phyloP scores from a whole-genome alignment of 1,139 yeast genomes.

The Kodamaea plutei region DNA sequence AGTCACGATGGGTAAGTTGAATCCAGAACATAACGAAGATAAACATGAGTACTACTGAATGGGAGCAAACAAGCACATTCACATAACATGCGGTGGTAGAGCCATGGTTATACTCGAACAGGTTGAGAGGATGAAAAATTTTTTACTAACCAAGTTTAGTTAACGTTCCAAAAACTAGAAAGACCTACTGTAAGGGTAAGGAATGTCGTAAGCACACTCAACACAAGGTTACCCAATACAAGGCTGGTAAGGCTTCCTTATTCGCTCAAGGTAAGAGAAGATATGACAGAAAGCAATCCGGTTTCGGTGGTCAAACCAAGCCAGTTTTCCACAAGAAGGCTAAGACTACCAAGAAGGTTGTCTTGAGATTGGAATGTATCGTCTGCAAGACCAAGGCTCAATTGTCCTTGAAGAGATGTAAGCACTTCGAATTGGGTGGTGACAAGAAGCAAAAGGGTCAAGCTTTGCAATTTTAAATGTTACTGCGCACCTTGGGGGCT shows the following conservation, averaged over 20 bases:
- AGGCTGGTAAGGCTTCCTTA: slow-evolving; percentile 99
- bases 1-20: slow-evolving; percentile 35
- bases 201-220: slow-evolving; percentile 99
- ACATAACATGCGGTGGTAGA: too few relatives aligned
- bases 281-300: slow-evolving; percentile 99
- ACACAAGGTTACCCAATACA: slow-evolving; percentile 99
- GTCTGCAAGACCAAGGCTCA: slow-evolving; percentile 98
- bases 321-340: slow-evolving; percentile 99
- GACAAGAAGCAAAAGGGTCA: slow-evolving; percentile 99
- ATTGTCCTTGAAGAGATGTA: slow-evolving; percentile 98
- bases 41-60: not conserved
- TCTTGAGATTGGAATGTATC: slow-evolving; percentile 98
- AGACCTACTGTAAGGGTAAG: slow-evolving; percentile 99
- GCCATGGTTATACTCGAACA: not conserved
- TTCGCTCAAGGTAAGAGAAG: slow-evolving; percentile 99
- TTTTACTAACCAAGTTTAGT: slow-evolving; percentile 51
- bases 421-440: slow-evolving; percentile 99
- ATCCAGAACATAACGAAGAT: slow-evolving; percentile 2
- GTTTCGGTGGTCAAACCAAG: slow-evolving; percentile 99
- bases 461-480: slow-evolving; percentile 82
- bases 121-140: not conserved
- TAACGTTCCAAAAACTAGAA: slow-evolving; percentile 99
- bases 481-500: slow-evolving; percentile 1
- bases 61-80: too few relatives aligned
- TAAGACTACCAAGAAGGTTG: slow-evolving; percentile 99